These are phyloP conservation scores for Cladophialophora immunda DNA, from an alignment of 2,329 filamentous ascomycete genomes.

Conservation along the genomic window DNA sequence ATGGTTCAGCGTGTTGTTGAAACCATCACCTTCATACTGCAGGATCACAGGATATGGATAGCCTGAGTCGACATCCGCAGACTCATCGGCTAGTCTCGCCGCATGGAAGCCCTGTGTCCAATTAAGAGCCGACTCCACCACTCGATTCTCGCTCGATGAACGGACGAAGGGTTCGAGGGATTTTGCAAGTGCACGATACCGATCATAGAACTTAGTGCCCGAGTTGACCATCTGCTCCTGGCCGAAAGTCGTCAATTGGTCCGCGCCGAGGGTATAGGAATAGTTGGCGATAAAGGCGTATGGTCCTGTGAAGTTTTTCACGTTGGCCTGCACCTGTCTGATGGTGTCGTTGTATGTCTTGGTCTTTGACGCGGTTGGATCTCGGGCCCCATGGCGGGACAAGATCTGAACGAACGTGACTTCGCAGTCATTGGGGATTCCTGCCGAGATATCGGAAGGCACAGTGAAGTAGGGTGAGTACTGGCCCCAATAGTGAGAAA, in stretches of 20 bases:
- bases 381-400: conserved; percentile 18
- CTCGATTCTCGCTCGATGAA: conserved; percentile 21
- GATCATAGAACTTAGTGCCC: conserved; percentile 18
- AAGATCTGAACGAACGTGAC: conserved; percentile 18
- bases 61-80: conserved; percentile 1
- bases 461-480: conserved; percentile 19
- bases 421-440: conserved; percentile 3
- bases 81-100: conserved; percentile 8
- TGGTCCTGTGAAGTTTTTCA: conserved; percentile 6
- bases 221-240: conserved; percentile 18
- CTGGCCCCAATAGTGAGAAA: conserved; percentile 23
- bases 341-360: conserved; percentile 17
- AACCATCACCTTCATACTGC: conserved; percentile 18
- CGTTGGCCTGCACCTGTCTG: conserved; percentile 10
- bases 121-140: conserved; percentile 16
- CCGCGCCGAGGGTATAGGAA: conserved; percentile 19
- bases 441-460: conserved; percentile 15
- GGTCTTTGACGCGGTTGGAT: conserved; percentile 19
- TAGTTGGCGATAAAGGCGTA: conserved; percentile 16
- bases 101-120: conserved; percentile 17
- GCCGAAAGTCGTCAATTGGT: conserved; percentile 19
- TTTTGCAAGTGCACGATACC: conserved; percentile 7
- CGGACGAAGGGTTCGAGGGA: conserved; percentile 12
- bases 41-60: conserved; percentile 10
- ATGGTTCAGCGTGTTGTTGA: conserved; percentile 21